Base-by-base conservation (phyloP, 1,284 basidiomycete genomes). In the Cutaneotrichosporon sp. region DNA sequence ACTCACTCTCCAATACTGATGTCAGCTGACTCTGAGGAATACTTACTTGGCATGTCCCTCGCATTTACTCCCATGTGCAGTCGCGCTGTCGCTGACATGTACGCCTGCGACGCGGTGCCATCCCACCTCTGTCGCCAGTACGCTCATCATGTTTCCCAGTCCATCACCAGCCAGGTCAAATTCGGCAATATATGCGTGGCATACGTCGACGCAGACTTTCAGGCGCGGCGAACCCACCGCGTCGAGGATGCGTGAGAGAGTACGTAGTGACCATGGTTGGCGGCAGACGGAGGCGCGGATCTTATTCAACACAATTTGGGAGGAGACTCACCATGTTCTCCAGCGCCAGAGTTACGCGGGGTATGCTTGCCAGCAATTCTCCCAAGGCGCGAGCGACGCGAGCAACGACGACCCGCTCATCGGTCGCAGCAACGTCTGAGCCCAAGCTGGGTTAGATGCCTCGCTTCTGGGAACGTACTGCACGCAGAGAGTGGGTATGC, bases 171-270 rank as follows among this genome's bases (percentile, higher is more conserved):
- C 16, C 3, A 67, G 49, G 42, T 67, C 60, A 34, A 57, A 61
- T 26, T 67, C 63, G 18, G 60, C 53, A 34, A 67, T 67, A 58
- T 60, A 59, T 5, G 66, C 66, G 58, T 67, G 66, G 42, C 66
- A 67, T 22, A 67, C 50, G 26, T 67, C 66, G 31, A 67, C 52
- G 26, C 66, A 67, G 14, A 53, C 49, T 32, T 42, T 58, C 21
- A 58, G 31, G 36, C 63, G 66, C 3, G 46, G 38, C 16, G 18
- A 32, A 47, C 51, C 40, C 32, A 67, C 66, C 0, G 18, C 30
- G n/a, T 62, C 53, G 26, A 67, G 34, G 30, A 67, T 51, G 5
- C 32, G 52, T 22, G 34, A 26, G 40, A 67, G 53, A 10, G 31
- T 11, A 9, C 8, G 10, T 6, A 67, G 57, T 26, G 60, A 62